Percentiles rank a stretch among this genome's conserved stretches.
Evolutionary conservation across 2,329 filamentous ascomycete genomes (phyloP).

Genomic region (Anthostomella pinea): DNA sequence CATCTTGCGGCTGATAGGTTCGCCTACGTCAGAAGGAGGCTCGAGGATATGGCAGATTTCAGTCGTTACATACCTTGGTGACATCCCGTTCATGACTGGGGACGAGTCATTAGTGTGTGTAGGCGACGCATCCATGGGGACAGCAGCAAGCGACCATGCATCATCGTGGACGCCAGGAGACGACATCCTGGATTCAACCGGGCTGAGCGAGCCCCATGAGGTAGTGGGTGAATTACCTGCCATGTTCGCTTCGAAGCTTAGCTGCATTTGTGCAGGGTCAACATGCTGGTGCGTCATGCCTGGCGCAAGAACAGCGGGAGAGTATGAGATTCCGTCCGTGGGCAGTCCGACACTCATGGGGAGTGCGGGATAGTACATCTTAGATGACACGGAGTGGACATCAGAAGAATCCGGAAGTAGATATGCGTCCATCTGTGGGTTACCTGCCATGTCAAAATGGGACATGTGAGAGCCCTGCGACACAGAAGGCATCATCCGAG

Average conservation of each 20-base stretch:
- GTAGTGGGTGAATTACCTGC: slow-evolving; percentile 49
- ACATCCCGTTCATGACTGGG: slow-evolving; percentile 48
- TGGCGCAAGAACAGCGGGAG: slow-evolving; percentile 38
- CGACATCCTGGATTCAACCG: slow-evolving; percentile 50
- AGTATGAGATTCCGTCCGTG: slow-evolving; percentile 42
- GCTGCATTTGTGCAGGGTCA: slow-evolving; percentile 53
- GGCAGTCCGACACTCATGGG: slow-evolving; percentile 43
- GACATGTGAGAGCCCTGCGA: slow-evolving; percentile 49
- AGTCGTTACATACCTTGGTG: slow-evolving; percentile 49
- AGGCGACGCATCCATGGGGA: slow-evolving; percentile 40
- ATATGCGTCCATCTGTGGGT: slow-evolving; percentile 51
- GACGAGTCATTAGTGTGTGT: slow-evolving; percentile 48
- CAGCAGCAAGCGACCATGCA: slow-evolving; percentile 36
- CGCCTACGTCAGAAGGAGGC: slow-evolving; percentile 30
- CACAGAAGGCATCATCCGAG: slow-evolving; percentile 45
- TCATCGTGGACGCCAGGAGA: slow-evolving; percentile 50
- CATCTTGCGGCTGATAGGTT: slow-evolving; percentile 36
- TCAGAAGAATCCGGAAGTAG: slow-evolving; percentile 51
- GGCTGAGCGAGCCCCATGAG: slow-evolving; percentile 51
- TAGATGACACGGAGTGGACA: slow-evolving; percentile 43
- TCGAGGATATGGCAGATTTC: slow-evolving; percentile 14
- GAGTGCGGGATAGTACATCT: slow-evolving; percentile 51
- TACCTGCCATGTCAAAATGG: slow-evolving; percentile 52
- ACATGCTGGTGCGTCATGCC: slow-evolving; percentile 52
- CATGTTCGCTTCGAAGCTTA: slow-evolving; percentile 50